Conservation (phyloP, 2,329 filamentous ascomycete species). For the Trichoderma endophyticum region DNA sequence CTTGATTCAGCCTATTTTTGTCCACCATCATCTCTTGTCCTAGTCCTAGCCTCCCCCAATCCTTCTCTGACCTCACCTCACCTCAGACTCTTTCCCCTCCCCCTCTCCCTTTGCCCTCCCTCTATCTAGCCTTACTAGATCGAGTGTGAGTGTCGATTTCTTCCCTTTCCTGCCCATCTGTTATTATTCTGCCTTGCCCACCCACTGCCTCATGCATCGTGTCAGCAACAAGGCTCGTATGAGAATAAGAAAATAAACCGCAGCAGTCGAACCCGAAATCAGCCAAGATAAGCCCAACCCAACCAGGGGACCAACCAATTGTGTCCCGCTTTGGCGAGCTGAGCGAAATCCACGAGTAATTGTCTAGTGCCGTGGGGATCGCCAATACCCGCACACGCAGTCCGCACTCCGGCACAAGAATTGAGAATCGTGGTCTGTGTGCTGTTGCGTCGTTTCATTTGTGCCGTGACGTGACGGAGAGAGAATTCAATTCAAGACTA, state of each 20-base stretch:
- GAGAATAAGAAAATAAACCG: not conserved
- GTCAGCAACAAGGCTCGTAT: not conserved
- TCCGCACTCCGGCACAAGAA: not conserved
- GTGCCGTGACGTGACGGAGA: not conserved
- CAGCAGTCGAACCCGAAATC: not conserved
- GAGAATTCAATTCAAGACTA: not conserved
- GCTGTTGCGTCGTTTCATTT: not conserved
- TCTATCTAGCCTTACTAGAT: not conserved
- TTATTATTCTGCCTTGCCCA: not conserved
- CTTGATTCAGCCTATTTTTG: not conserved
- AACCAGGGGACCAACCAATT: not conserved
- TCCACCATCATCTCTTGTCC: not conserved
- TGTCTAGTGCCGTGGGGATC: constrained; percentile 8
- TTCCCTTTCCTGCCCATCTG: not conserved
- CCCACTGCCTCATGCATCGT: not conserved
- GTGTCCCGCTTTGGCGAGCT: not conserved
- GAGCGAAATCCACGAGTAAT: not conserved
- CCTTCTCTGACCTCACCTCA: not conserved
- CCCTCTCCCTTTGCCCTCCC: not conserved
- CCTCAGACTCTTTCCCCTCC: not conserved
- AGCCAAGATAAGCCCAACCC: not conserved
- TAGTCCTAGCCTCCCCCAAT: not conserved
- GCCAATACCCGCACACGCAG: not conserved
- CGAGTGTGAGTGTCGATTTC: not conserved
- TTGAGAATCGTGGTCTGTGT: not conserved